These are phyloP conservation scores for Carpinus viminea DNA, from an alignment of 306 rosid genomes.

Conservation along the genomic window DNA sequence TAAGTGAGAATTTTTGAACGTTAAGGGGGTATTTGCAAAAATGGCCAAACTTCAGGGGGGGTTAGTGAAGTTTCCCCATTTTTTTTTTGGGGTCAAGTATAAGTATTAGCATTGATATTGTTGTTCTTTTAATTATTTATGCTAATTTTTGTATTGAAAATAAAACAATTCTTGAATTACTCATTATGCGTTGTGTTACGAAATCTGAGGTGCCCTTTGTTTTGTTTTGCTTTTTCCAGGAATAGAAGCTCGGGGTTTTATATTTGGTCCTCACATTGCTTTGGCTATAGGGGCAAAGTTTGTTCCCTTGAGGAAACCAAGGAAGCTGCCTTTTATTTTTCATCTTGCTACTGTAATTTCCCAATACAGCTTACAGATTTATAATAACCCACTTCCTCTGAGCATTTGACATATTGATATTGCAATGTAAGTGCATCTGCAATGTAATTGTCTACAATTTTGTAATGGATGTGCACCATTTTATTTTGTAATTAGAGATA, in stretches of 20 bases:
- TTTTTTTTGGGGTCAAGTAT: not conserved
- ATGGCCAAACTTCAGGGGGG: too few relatives aligned
- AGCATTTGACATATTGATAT: too few relatives aligned
- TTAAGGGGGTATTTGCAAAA: too few relatives aligned
- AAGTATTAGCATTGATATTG: not conserved
- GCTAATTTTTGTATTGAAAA: not conserved
- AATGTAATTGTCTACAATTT: too few relatives aligned
- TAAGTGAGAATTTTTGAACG: too few relatives aligned
- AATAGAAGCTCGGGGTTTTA: conserved; percentile 91
- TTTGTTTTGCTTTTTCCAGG: conserved; percentile 41
- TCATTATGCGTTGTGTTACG: conserved; percentile 10
- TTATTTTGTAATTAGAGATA: too few relatives aligned
- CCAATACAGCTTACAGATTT: too few relatives aligned
- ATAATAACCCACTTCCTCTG: too few relatives aligned
- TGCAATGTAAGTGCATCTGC: too few relatives aligned
- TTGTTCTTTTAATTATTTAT: not conserved
- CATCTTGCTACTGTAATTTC: not conserved
- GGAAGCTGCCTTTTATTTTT: conserved; percentile 76
- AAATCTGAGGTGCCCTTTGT: conserved; percentile 1
- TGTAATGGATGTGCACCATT: too few relatives aligned
- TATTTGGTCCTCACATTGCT: conserved; percentile 96
- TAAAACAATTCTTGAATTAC: not conserved
- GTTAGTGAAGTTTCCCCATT: too few relatives aligned
- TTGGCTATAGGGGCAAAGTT: conserved; percentile 95
- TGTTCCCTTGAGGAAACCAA: conserved; percentile 90